Base-by-base conservation (phyloP, 163 green algal species). In the Chlorella variabilis region DNA sequence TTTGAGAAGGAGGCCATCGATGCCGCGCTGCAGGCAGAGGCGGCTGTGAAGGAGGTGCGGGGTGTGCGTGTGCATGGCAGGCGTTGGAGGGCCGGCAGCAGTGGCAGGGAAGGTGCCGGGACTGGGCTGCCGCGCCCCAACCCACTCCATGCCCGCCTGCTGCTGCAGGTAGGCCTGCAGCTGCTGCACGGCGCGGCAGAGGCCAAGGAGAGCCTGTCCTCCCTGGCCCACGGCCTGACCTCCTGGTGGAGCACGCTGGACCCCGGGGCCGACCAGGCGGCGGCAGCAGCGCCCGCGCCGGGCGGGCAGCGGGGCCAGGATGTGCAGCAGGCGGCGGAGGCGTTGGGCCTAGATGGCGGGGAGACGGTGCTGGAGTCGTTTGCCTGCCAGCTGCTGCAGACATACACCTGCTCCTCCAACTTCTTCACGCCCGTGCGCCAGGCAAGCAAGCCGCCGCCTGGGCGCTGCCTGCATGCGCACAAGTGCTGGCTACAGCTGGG, bases 311-410 rank as follows among this genome's bases (percentile, higher is more conserved):
- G 48, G 25, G 31, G 36, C 7, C 18, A 49, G 0, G 54, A 80
- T 11, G 54, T 70, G 73, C 34, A 63, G 51, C 51, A 63, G 18
- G 73, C 73, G 18, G 73, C 56, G 4, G 54, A 58, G 54, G 25
- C 39, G 61, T 71, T 85, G 71, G 71, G 71, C 23, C 71, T 85
- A 27, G 80, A 85, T 36, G 23, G 8, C 1, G 80, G 80, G 1
- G 80, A 85, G 80, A 71, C 71, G 7, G 62, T 86, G 39, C 66
- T 86, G 66, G 81, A 86, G 66, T 69, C 49, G 2, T 86, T 86
- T 51, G 17, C 41, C 54, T 86, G 81, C 81, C 39, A 62, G 27
- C 66, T 86, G 73, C 61, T 82, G 74, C 81, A 86, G 81, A 67
- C 39, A 27, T 86, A 86, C 75, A 71, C 66, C 1, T 58, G 25